Percentiles rank a stretch among this genome's conserved stretches.
Conservation (phyloP, 305 asterid genomes). For the Caryopteris hybrid region DNA sequence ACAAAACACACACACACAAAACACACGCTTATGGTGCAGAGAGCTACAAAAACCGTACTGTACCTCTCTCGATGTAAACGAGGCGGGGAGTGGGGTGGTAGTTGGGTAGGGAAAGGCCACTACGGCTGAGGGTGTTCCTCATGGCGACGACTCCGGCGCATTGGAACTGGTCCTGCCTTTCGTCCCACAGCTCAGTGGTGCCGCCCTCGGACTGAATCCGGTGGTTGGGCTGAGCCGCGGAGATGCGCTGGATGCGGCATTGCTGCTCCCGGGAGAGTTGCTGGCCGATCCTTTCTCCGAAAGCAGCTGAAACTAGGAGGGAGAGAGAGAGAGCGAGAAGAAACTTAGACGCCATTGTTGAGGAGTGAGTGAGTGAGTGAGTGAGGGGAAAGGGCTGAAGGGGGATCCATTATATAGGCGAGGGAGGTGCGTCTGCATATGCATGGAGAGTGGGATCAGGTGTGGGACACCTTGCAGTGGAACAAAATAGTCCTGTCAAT, state of each 20-base stretch:
- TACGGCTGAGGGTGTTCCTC: conserved; percentile 37
- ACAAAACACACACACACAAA: not conserved
- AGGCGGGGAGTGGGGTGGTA: conserved; percentile 67
- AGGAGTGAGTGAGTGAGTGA: not conserved
- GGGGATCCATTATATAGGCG: conserved; percentile 20
- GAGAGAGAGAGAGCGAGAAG: conserved; percentile 31
- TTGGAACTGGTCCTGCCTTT: conserved; percentile 50
- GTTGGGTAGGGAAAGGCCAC: conserved; percentile 56
- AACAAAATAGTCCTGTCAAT: conserved; percentile 4
- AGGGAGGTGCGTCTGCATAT: conserved; percentile 22
- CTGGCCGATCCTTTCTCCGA: conserved; percentile 12
- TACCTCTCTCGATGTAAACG: conserved; percentile 54
- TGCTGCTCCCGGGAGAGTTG: conserved; percentile 43
- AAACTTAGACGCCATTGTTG: conserved; percentile 33
- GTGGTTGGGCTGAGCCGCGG: conserved; percentile 37
- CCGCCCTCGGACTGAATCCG: conserved; percentile 60
- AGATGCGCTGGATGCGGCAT: conserved; percentile 53
- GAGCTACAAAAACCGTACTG: not conserved
- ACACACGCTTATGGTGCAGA: not conserved
- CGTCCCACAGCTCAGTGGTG: conserved; percentile 53
- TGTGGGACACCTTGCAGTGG: conserved; percentile 36
- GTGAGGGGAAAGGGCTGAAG: not conserved
- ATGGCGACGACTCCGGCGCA: conserved; percentile 61
- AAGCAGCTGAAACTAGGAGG: conserved; percentile 26
- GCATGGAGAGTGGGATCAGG: conserved; percentile 32